Base-by-base conservation (phyloP, 1,284 basidiomycete species). In the Coniferiporia sulphurascens region DNA sequence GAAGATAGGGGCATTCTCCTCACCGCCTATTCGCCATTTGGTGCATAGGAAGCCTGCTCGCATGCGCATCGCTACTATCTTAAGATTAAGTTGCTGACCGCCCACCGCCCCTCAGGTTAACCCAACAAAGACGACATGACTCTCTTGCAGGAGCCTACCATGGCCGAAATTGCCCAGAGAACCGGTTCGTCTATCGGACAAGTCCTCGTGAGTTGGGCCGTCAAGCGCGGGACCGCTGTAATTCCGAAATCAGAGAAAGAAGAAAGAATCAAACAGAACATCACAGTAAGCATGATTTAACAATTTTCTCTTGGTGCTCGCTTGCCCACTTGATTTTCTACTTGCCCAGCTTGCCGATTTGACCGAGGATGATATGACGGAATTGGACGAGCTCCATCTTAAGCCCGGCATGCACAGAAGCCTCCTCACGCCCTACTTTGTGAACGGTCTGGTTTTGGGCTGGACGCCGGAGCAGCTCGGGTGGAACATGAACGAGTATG, bases 11-110 rank as follows among this genome's bases (percentile, higher is more conserved):
- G 74, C 41, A 85, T 86, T 57, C 60, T 76, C 3, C 65, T 82
- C 13, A 75, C 81, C 55, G 80, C 80, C 0, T 84, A 83, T 70
- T 77, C 75, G 13, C 80, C 82, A 0, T 69, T 83, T 12, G 83
- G 83, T 8, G 75, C 19, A n/a, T 9, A 3, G 9, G 0, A 38
- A 10, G 55, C 35, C 50, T 22, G 8, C 22, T 22, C 46, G 9
- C 41, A n/a, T 15, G 8, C 12, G 17, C 3, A 13, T 4, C 5
- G 13, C 19, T 15, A 36, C 19, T 17, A 17, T 43, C 10, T 52
- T 3, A 15, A 34, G 2, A 43, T 41, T 4, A 43, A 53, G 17
- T 4, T 27, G 19, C 12, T 7, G 21, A 27, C 5, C 5, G 27
- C 5, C 5, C 27, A 27, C 5, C 27, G 27, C 15, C 17, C 17